Evolutionary conservation across 2,329 filamentous ascomycete genomes (phyloP).

Genomic region (Ophiostoma sp.): DNA sequence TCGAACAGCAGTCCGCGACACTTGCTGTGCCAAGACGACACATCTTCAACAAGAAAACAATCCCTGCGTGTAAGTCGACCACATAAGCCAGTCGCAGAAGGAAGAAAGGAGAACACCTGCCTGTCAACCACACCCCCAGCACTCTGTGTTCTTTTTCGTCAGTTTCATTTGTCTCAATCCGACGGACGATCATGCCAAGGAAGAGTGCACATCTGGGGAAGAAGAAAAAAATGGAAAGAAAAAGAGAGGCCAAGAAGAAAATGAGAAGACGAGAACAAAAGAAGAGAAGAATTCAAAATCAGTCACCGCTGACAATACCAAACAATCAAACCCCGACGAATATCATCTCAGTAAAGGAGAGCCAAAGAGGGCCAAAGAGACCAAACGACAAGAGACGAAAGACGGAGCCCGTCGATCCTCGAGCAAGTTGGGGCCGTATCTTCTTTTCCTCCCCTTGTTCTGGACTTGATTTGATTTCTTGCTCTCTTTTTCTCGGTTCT

Average conservation of each 20-base stretch:
- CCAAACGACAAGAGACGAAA: neutral
- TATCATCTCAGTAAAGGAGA: neutral
- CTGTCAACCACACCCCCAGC: neutral
- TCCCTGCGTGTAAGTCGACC: constrained; percentile 7
- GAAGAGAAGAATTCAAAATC: neutral
- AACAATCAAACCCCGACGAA: neutral
- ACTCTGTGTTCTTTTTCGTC: neutral
- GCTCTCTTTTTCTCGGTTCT: neutral
- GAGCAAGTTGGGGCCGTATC: neutral
- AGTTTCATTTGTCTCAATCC: constrained; percentile 7
- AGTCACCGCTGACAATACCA: neutral
- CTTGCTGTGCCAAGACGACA: constrained; percentile 23
- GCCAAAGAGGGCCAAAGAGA: neutral
- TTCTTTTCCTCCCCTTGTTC: neutral
- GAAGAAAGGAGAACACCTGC: neutral
- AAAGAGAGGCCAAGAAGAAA: neutral
- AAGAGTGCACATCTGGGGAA: neutral
- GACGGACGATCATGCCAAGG: constrained; percentile 21
- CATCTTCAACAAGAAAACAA: neutral
- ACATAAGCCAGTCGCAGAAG: neutral
- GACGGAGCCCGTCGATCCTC: neutral
- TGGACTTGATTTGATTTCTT: neutral
- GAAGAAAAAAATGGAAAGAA: neutral
- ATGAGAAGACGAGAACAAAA: neutral
- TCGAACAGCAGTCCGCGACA: constrained; percentile 10